These are phyloP conservation scores for Anaeramoeba flamelloides DNA, from an alignment of 78 protist genomes.

Conservation along the genomic window DNA sequence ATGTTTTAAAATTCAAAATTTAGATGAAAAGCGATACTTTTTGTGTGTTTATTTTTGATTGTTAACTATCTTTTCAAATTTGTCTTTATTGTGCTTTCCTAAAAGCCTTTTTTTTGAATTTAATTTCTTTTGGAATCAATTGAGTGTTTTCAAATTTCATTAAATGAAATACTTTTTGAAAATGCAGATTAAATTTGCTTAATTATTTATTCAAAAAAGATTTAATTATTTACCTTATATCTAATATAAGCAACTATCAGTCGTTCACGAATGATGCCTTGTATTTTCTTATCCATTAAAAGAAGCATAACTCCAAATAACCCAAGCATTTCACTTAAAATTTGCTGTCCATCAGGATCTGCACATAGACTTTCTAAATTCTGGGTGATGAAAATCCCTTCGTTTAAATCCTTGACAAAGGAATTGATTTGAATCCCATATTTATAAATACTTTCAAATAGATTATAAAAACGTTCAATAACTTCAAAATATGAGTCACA, in stretches of 20 bases:
- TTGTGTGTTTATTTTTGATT: too few species aligned
- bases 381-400: constrained; percentile 54
- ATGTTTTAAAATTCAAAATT: too few species aligned
- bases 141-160: too few species aligned
- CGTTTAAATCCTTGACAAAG: constrained; percentile 48
- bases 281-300: constrained; percentile 61
- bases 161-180: too few species aligned
- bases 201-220: too few species aligned
- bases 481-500: constrained; percentile 60
- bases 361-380: constrained; percentile 49
- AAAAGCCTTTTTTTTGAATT: too few species aligned
- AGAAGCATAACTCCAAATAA: constrained; percentile 72
- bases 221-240: constrained; percentile 45
- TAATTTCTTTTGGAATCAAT: too few species aligned
- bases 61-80: too few species aligned
- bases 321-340: constrained; percentile 33
- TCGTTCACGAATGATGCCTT: constrained; percentile 82
- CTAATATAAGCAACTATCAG: constrained; percentile 74
- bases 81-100: too few species aligned
- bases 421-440: constrained; percentile 29
- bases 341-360: constrained; percentile 80
- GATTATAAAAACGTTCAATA: constrained; percentile 58
- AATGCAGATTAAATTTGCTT: too few species aligned
- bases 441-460: constrained; percentile 67
- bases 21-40: too few species aligned